These are phyloP conservation scores for Aspergillus bridgeri DNA, from an alignment of 495 filamentous ascomycete genomes.

Conservation along the genomic window DNA sequence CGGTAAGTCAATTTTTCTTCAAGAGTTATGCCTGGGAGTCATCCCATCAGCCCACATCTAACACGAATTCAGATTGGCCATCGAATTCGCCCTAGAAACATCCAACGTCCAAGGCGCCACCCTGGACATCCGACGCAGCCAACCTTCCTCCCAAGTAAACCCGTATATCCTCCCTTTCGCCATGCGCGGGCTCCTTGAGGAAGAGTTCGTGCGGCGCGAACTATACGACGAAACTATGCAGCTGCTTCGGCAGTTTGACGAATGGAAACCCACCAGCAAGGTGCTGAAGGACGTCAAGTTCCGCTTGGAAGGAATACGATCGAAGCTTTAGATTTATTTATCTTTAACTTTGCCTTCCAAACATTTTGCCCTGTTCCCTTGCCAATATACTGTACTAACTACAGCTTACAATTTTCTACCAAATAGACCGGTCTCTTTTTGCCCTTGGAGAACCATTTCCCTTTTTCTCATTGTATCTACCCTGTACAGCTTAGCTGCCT, in stretches of 20 bases:
- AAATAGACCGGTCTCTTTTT: not conserved
- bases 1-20: constrained; percentile 50
- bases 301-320: constrained; percentile 85
- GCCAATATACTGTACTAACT: not conserved
- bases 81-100: constrained; percentile 83
- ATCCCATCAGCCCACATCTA: no score
- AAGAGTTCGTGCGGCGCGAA: constrained; percentile 83
- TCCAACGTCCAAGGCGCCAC: constrained; percentile 55
- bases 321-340: constrained; percentile 57
- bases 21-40: no score
- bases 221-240: constrained; percentile 71
- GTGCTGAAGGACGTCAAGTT: constrained; percentile 95
- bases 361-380: not conserved
- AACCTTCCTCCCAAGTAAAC: constrained; percentile 53
- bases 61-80: constrained; percentile 58
- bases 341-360: not conserved
- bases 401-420: not conserved
- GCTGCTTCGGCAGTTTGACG: constrained; percentile 82
- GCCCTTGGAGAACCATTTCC: not conserved
- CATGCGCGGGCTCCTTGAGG: constrained; percentile 87
- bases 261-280: constrained; percentile 88
- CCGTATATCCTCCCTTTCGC: constrained; percentile 93
- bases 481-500: no score
- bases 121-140: constrained; percentile 51
- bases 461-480: no score